Conservation (phyloP, 345 rosid species). For the Brassica rapa region DNA sequence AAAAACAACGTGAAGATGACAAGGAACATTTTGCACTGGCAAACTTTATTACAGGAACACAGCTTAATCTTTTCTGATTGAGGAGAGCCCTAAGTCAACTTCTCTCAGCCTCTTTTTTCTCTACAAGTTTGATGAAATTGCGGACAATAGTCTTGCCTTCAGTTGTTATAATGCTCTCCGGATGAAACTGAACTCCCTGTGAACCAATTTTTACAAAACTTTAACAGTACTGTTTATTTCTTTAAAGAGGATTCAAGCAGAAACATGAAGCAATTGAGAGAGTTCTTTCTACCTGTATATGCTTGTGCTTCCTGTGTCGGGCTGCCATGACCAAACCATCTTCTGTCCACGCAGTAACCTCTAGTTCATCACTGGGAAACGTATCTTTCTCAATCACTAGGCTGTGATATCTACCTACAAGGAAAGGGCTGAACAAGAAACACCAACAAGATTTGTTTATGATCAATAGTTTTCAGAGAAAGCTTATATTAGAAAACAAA, state of each 20-base stretch:
- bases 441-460: constrained; percentile 1
- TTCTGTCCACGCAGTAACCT: constrained; percentile 93
- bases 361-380: constrained; percentile 71
- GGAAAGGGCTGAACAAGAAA: constrained; percentile 64
- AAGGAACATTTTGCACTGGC: constrained; percentile 21
- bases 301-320: constrained; percentile 76
- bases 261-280: neutral
- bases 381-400: constrained; percentile 78
- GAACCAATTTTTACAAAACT: neutral
- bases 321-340: constrained; percentile 96
- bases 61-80: neutral
- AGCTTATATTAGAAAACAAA: neutral
- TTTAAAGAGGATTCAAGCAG: neutral
- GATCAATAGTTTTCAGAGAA: neutral
- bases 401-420: constrained; percentile 92
- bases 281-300: constrained; percentile 61
- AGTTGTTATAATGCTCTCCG: constrained; percentile 82
- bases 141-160: constrained; percentile 73
- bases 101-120: constrained; percentile 59
- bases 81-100: constrained; percentile 40
- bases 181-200: constrained; percentile 98
- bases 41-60: constrained; percentile 12
- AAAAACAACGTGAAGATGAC: neutral
- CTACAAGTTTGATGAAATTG: constrained; percentile 70
- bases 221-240: neutral